Evolutionary conservation across 2,329 filamentous ascomycete genomes (phyloP).

Genomic region (Thielaviopsis musarum): DNA sequence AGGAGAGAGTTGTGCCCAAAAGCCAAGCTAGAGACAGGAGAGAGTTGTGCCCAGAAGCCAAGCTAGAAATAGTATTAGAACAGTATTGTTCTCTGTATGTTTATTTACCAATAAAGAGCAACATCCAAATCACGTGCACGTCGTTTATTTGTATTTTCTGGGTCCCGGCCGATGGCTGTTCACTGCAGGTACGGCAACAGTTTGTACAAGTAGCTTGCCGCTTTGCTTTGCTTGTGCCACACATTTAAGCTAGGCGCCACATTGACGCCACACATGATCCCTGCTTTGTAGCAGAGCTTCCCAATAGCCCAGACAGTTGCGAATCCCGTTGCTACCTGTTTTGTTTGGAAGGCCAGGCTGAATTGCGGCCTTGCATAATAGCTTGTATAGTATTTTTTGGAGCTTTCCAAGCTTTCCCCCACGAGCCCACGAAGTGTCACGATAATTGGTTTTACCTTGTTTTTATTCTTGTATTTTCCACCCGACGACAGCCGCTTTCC

Average conservation of each 20-base stretch:
- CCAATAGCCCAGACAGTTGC: constrained; percentile 5
- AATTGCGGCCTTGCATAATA: constrained; percentile 10
- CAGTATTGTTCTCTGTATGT: neutral
- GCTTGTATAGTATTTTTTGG: neutral
- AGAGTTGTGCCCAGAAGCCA: no score
- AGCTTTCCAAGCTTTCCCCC: neutral
- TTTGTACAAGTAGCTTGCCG: neutral
- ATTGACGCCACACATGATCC: constrained; percentile 1
- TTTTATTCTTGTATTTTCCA: neutral
- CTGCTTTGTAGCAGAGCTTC: neutral
- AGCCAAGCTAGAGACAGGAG: neutral
- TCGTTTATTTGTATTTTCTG: neutral
- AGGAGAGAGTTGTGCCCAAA: no score
- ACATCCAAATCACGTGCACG: neutral
- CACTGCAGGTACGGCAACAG: neutral
- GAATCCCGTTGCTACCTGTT: constrained; percentile 13
- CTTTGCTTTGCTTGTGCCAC: neutral
- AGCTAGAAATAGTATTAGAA: neutral
- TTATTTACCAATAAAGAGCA: neutral
- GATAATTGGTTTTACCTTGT: neutral
- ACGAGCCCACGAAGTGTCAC: constrained; percentile 5
- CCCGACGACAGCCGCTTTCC: neutral
- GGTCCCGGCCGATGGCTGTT: neutral
- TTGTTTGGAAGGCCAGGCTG: constrained; percentile 6
- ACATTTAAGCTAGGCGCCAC: constrained; percentile 1